phyloP scores from a whole-genome alignment of 2,329 filamentous ascomycete genomes.

The Hypomyces perniciosus region DNA sequence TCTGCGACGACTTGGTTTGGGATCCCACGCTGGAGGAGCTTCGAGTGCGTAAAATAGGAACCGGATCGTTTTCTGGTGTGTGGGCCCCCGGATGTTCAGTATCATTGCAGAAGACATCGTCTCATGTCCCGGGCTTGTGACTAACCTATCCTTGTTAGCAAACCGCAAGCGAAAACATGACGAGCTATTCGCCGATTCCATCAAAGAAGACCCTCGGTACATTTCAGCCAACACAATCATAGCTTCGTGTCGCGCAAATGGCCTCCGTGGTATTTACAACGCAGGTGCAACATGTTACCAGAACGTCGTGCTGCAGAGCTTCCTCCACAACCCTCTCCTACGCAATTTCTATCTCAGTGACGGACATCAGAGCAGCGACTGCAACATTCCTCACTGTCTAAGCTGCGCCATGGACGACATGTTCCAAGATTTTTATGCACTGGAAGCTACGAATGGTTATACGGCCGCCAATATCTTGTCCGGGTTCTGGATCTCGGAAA shows the following conservation, averaged over 20 bases:
- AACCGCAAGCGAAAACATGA: slow-evolving; percentile 71
- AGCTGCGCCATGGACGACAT: slow-evolving; percentile 69
- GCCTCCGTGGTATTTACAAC: slow-evolving; percentile 89
- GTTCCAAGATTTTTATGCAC: slow-evolving; percentile 64
- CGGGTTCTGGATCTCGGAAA: slow-evolving; percentile 83
- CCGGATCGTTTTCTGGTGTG: slow-evolving; percentile 59
- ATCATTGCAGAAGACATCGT: not conserved
- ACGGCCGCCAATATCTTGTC: slow-evolving; percentile 85
- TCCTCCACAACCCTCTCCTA: slow-evolving; percentile 88
- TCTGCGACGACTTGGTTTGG: slow-evolving; percentile 78
- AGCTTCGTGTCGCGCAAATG: slow-evolving; percentile 78
- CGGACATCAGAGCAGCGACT: slow-evolving; percentile 75
- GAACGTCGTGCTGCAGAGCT: slow-evolving; percentile 88
- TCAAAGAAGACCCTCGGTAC: slow-evolving; percentile 68
- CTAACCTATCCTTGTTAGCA: slow-evolving; percentile 21
- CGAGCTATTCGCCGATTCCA: slow-evolving; percentile 58
- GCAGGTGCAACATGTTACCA: slow-evolving; percentile 99
- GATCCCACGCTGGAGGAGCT: slow-evolving; percentile 75
- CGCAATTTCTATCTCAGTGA: slow-evolving; percentile 89
- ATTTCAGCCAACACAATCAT: slow-evolving; percentile 72
- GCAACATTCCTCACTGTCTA: slow-evolving; percentile 56
- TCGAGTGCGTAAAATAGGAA: slow-evolving; percentile 62
- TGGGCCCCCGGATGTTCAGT: slow-evolving; percentile 1
- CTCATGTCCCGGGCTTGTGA: not conserved
- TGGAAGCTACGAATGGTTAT: slow-evolving; percentile 80